Conservation (phyloP, 2,329 filamentous ascomycete genomes). For the Calonectria naviculata region DNA sequence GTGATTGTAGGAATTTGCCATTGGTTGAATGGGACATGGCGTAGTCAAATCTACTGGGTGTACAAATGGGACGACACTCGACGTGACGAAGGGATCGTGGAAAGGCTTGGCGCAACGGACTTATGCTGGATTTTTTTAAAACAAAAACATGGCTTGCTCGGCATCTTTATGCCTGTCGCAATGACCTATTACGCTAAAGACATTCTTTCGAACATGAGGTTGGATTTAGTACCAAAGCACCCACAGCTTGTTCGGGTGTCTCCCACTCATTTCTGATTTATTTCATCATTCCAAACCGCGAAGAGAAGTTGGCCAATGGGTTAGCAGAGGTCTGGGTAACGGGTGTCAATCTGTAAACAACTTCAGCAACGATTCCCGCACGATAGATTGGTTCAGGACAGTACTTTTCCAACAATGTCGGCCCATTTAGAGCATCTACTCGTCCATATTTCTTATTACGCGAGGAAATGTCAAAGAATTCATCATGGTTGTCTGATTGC, state of each 20-base stretch:
- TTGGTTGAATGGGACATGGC: neutral
- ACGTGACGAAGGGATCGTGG: slow-evolving; percentile 24
- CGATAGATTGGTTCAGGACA: neutral
- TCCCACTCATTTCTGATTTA: slow-evolving; percentile 26
- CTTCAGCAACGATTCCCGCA: slow-evolving; percentile 35
- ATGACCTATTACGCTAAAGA: slow-evolving; percentile 28
- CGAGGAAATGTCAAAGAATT: slow-evolving; percentile 93
- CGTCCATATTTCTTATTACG: slow-evolving; percentile 94
- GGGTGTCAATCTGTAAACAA: slow-evolving; percentile 67
- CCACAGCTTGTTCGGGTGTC: neutral
- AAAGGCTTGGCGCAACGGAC: slow-evolving; percentile 38
- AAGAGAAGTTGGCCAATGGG: slow-evolving; percentile 79
- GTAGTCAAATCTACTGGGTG: slow-evolving; percentile 13
- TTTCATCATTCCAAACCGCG: slow-evolving; percentile 74
- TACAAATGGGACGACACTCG: slow-evolving; percentile 24
- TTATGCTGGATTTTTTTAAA: slow-evolving; percentile 25
- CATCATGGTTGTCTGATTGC: slow-evolving; percentile 89
- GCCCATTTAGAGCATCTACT: slow-evolving; percentile 91
- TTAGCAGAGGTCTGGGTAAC: slow-evolving; percentile 69
- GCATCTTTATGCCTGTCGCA: slow-evolving; percentile 16
- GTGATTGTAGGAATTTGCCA: slow-evolving; percentile 30
- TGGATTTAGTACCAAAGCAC: slow-evolving; percentile 3
- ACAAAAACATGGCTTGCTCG: slow-evolving; percentile 17
- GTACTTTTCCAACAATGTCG: slow-evolving; percentile 91
- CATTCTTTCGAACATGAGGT: slow-evolving; percentile 22